Percentiles rank a stretch among this genome's conserved stretches.
Conservation (phyloP, 23 red algal species). For the Gracilariopsis chorda region DNA sequence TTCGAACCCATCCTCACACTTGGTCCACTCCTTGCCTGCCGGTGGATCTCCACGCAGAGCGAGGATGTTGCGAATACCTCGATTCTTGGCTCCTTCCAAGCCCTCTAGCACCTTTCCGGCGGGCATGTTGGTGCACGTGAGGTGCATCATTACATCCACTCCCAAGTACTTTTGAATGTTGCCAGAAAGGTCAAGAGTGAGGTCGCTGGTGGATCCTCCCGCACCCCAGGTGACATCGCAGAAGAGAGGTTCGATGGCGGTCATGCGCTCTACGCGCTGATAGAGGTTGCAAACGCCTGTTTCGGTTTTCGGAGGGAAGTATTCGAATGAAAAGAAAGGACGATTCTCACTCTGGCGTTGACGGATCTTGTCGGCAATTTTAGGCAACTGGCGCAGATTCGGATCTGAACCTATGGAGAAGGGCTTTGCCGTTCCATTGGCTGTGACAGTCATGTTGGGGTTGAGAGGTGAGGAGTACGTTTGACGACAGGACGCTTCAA, state of each 20-base stretch:
- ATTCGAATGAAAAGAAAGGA: slow-evolving; percentile 97
- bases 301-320: slow-evolving; percentile 97
- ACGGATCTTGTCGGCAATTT: slow-evolving; percentile 89
- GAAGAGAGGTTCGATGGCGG: slow-evolving; percentile 92
- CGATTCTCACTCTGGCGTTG: slow-evolving; percentile 52
- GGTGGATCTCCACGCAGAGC: slow-evolving; percentile 97
- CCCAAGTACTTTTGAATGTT: slow-evolving; percentile 98
- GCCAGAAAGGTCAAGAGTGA: slow-evolving; percentile 86
- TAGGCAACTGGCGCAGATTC: slow-evolving; percentile 65
- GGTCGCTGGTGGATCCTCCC: slow-evolving; percentile 87
- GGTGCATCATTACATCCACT: slow-evolving; percentile 96
- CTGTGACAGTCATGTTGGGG: no score
- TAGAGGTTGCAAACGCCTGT: slow-evolving; percentile 88
- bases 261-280: slow-evolving; percentile 91
- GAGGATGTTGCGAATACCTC: slow-evolving; percentile 95
- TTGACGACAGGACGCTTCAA: no score
- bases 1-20: slow-evolving; percentile 95
- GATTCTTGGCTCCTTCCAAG: slow-evolving; percentile 82
- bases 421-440: not conserved
- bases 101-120: slow-evolving; percentile 83
- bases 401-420: slow-evolving; percentile 16
- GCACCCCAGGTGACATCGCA: slow-evolving; percentile 99
- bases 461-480: no score
- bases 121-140: slow-evolving; percentile 99
- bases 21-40: slow-evolving; percentile 94